Evolutionary conservation across 352 stramenopile species (phyloP).

Genomic region (Phytophthora palmivora): DNA sequence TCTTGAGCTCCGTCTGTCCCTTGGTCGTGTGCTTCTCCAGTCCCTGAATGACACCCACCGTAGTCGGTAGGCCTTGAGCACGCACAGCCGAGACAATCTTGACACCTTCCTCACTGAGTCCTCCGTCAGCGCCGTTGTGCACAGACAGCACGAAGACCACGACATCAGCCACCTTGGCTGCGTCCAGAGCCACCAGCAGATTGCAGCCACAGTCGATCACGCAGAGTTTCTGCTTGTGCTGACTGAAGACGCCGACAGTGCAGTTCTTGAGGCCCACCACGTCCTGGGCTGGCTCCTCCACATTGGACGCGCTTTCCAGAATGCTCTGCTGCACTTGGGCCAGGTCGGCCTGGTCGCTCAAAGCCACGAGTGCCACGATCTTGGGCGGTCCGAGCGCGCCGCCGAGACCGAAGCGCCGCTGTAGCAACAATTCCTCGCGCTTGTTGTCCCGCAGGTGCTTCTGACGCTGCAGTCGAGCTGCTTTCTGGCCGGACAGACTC

Average conservation of each 20-base stretch:
- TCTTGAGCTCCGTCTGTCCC: constrained; percentile 78
- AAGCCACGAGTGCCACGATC: constrained; percentile 84
- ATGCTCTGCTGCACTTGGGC: constrained; percentile 68
- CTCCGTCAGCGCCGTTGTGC: constrained; percentile 79
- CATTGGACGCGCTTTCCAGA: constrained; percentile 58
- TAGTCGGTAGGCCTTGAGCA: constrained; percentile 91
- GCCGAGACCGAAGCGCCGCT: constrained; percentile 83
- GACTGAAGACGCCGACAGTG: constrained; percentile 70
- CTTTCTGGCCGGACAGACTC: constrained; percentile 74
- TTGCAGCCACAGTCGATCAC: constrained; percentile 87
- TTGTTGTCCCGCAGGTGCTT: constrained; percentile 89
- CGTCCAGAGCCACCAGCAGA: constrained; percentile 84
- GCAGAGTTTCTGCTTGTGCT: constrained; percentile 92
- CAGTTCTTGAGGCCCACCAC: constrained; percentile 60
- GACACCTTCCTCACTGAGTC: constrained; percentile 89
- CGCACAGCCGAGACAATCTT: constrained; percentile 93
- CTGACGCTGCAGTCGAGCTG: constrained; percentile 78
- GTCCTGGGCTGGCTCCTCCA: constrained; percentile 64
- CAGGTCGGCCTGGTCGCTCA: constrained; percentile 74
- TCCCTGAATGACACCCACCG: constrained; percentile 87
- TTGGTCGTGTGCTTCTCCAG: constrained; percentile 79
- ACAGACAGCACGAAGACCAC: constrained; percentile 83
- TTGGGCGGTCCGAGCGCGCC: constrained; percentile 79
- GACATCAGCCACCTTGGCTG: constrained; percentile 87
- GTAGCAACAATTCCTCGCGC: constrained; percentile 83